Conservation (phyloP, 192 early-diverging fungal species). For the Spinellus fusiger region DNA sequence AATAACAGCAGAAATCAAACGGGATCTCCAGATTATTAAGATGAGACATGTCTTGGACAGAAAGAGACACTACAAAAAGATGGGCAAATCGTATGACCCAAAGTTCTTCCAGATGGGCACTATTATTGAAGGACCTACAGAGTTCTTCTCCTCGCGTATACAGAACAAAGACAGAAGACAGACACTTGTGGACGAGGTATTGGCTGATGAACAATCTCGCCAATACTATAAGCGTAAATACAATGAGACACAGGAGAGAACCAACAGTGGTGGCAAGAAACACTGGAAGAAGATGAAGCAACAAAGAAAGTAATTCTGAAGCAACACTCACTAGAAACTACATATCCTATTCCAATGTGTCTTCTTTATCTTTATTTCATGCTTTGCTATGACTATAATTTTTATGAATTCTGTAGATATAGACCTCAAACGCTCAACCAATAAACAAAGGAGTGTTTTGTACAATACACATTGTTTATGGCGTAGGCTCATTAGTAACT, state of each 20-base stretch:
- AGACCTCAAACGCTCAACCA: too few species aligned
- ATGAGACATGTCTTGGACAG: conserved; percentile 85
- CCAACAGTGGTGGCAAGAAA: conserved; percentile 46
- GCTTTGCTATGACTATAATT: too few species aligned
- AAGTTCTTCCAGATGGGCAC: conserved; percentile 97
- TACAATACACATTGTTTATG: too few species aligned
- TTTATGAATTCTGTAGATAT: too few species aligned
- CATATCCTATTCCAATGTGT: too few species aligned
- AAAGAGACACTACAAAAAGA: conserved; percentile 87
- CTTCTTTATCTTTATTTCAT: too few species aligned
- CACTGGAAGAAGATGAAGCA: conserved; percentile 45
- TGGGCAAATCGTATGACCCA: conserved; percentile 59
- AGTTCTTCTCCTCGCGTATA: conserved; percentile 85
- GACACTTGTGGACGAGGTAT: conserved; percentile 84
- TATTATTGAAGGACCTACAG: conserved; percentile 78
- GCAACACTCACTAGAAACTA: too few species aligned
- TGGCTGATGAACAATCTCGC: conserved; percentile 67
- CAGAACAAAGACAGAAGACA: conserved; percentile 78
- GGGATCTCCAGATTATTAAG: conserved; percentile 83
- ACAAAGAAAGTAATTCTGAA: conserved; percentile 3
- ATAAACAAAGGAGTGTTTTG: too few species aligned
- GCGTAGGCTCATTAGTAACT: too few species aligned
- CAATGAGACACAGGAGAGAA: conserved; percentile 63
- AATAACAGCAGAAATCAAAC: conserved; percentile 83
- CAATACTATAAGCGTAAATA: conserved; percentile 88